These are phyloP conservation scores for Lactarius deliciosus DNA, from an alignment of 768 basidiomycete genomes.

Conservation along the genomic window DNA sequence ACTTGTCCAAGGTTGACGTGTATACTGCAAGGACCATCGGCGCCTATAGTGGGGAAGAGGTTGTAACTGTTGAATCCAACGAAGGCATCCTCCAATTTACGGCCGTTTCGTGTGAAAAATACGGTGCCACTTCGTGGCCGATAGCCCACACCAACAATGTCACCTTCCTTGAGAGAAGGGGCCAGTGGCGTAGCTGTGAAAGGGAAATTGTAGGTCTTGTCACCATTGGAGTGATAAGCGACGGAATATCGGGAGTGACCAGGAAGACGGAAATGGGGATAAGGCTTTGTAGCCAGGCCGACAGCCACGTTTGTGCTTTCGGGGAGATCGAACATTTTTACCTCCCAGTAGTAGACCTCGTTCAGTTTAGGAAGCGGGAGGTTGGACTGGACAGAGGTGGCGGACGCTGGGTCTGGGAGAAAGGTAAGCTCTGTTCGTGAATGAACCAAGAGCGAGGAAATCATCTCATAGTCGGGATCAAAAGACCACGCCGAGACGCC, in stretches of 20 bases:
- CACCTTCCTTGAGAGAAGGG: constrained; percentile 84
- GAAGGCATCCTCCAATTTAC: constrained; percentile 96
- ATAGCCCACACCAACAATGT: constrained; percentile 94
- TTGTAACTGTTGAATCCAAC: constrained; percentile 87
- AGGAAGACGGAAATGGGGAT: constrained; percentile 89
- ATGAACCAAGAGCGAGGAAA: constrained; percentile 90
- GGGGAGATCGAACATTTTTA: constrained; percentile 98
- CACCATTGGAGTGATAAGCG: constrained; percentile 94
- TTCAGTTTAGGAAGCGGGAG: constrained; percentile 95
- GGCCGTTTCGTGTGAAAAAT: constrained; percentile 98
- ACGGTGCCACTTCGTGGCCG: constrained; percentile 94
- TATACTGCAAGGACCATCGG: constrained; percentile 93
- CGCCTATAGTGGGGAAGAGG: constrained; percentile 95
- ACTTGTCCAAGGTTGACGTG: constrained; percentile 98
- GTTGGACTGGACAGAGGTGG: constrained; percentile 95
- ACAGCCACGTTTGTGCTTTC: constrained; percentile 83
- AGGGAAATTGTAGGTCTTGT: constrained; percentile 96
- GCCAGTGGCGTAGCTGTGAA: constrained; percentile 87
- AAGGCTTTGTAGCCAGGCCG: constrained; percentile 95
- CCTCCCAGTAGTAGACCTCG: constrained; percentile 99
- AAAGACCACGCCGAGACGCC: constrained; percentile 99
- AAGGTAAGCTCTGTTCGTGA: constrained; percentile 97
- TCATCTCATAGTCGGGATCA: constrained; percentile 96
- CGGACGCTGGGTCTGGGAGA: constrained; percentile 91
- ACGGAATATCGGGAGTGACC: constrained; percentile 85